These are phyloP conservation scores for Magnusiomyces magnusii DNA, from an alignment of 1,139 yeast genomes.

Conservation along the genomic window DNA sequence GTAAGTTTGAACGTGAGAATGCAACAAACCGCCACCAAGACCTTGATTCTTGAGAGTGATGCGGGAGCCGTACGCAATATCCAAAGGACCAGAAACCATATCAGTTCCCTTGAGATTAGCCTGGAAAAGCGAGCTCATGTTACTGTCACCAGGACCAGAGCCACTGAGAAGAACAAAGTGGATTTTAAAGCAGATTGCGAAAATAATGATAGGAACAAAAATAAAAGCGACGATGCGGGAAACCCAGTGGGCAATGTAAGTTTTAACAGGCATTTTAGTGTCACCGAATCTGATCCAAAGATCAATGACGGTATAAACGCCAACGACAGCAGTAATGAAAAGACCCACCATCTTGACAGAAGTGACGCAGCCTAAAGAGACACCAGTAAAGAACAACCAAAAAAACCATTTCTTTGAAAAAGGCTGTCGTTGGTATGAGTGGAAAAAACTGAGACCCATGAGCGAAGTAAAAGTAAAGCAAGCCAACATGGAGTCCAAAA, in stretches of 20 bases:
- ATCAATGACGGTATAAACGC: slow-evolving; percentile 75
- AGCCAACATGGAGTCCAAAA: slow-evolving; percentile 92
- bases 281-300: slow-evolving; percentile 59
- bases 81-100: slow-evolving; percentile 84
- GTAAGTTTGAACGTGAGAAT: slow-evolving; percentile 87
- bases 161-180: slow-evolving; percentile 70
- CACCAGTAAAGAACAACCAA: slow-evolving; percentile 74
- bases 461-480: slow-evolving; percentile 86
- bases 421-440: slow-evolving; percentile 54
- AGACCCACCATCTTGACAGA: slow-evolving; percentile 95
- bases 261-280: slow-evolving; percentile 34
- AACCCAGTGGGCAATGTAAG: slow-evolving; percentile 61
- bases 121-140: slow-evolving; percentile 95
- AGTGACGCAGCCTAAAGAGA: slow-evolving; percentile 78
- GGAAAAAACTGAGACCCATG: slow-evolving; percentile 70
- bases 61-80: slow-evolving; percentile 68
- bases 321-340: slow-evolving; percentile 75
- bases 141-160: slow-evolving; percentile 94
- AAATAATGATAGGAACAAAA: slow-evolving; percentile 63
- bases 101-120: slow-evolving; percentile 80
- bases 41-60: slow-evolving; percentile 88
- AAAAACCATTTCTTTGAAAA: slow-evolving; percentile 90
- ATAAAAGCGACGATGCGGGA: slow-evolving; percentile 61
- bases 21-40: slow-evolving; percentile 83
- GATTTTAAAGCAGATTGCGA: slow-evolving; percentile 62